Conservation (phyloP, 768 basidiomycete genomes). For the Holtermanniella nyarrowii region DNA sequence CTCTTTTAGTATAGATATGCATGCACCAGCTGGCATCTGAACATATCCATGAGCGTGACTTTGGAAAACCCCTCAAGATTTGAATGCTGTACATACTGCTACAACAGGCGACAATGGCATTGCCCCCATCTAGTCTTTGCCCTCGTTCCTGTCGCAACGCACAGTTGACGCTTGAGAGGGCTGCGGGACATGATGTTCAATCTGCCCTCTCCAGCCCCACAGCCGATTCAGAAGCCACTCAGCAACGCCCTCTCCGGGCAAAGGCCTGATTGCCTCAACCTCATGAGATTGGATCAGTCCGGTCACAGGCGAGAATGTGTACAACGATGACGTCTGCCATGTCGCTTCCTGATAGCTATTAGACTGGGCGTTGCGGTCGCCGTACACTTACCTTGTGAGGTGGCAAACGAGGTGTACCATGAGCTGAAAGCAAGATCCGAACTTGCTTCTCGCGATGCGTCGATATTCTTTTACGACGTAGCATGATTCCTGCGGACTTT, state of each 20-base stretch:
- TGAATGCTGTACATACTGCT: too few relatives aligned
- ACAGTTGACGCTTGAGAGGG: not conserved
- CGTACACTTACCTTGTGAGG: constrained; percentile 23
- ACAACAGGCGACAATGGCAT: too few relatives aligned
- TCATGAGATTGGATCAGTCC: constrained; percentile 35
- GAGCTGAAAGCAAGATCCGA: constrained; percentile 21
- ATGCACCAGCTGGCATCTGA: too few relatives aligned
- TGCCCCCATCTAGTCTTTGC: too few relatives aligned
- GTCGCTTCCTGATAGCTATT: constrained; percentile 21
- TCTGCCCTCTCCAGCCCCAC: constrained; percentile 18
- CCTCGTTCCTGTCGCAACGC: not conserved
- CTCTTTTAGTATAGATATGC: constrained; percentile 15
- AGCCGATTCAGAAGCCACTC: constrained; percentile 35
- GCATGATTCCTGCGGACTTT: constrained; percentile 6
- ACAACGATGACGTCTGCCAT: constrained; percentile 39
- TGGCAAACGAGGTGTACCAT: constrained; percentile 26
- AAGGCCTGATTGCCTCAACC: constrained; percentile 38
- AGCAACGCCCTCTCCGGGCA: constrained; percentile 38
- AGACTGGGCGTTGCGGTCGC: not conserved
- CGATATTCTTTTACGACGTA: constrained; percentile 15
- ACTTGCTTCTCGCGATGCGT: constrained; percentile 28
- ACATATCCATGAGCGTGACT: too few relatives aligned
- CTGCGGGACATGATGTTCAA: not conserved
- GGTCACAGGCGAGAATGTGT: constrained; percentile 36
- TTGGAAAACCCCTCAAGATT: too few relatives aligned